Evolutionary conservation across 345 rosid genomes (phyloP).

Genomic region (Zanthoxylum bungeanum): DNA sequence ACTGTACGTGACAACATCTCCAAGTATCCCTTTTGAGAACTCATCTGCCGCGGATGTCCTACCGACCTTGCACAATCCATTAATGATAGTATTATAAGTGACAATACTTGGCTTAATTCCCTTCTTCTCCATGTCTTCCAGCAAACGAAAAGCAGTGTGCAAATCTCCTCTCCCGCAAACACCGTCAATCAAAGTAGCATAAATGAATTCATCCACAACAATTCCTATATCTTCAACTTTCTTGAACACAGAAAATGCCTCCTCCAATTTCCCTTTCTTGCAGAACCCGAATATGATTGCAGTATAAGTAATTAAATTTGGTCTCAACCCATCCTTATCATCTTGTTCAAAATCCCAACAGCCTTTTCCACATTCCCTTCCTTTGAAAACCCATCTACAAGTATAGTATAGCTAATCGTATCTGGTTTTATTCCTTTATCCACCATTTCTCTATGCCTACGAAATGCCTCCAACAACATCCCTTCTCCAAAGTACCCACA

Average conservation of each 20-base stretch:
- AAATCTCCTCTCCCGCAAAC: constrained; percentile 58
- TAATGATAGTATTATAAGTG: constrained; percentile 60
- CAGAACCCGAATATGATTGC: constrained; percentile 59
- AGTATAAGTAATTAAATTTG: constrained; percentile 58
- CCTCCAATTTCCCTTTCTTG: constrained; percentile 54
- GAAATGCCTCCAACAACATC: constrained; percentile 42
- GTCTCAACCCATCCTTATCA: constrained; percentile 52
- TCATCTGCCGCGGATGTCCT: constrained; percentile 67
- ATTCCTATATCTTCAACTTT: constrained; percentile 48
- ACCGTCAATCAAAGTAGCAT: constrained; percentile 72
- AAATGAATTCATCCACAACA: constrained; percentile 59
- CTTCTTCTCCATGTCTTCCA: constrained; percentile 71
- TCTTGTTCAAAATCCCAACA: constrained; percentile 54
- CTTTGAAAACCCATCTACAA: constrained; percentile 57
- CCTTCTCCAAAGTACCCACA: constrained; percentile 46
- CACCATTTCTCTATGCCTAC: constrained; percentile 46
- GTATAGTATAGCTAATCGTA: constrained; percentile 49
- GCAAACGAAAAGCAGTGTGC: constrained; percentile 40
- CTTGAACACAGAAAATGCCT: constrained; percentile 54
- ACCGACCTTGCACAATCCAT: constrained; percentile 64
- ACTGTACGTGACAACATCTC: constrained; percentile 59
- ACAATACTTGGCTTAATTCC: constrained; percentile 54
- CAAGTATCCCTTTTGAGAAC: constrained; percentile 54
- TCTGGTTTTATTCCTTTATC: constrained; percentile 46
- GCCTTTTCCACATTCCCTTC: constrained; percentile 41